These are phyloP conservation scores for Neonectria ditissima DNA, from an alignment of 2,329 filamentous ascomycete genomes.

Conservation along the genomic window DNA sequence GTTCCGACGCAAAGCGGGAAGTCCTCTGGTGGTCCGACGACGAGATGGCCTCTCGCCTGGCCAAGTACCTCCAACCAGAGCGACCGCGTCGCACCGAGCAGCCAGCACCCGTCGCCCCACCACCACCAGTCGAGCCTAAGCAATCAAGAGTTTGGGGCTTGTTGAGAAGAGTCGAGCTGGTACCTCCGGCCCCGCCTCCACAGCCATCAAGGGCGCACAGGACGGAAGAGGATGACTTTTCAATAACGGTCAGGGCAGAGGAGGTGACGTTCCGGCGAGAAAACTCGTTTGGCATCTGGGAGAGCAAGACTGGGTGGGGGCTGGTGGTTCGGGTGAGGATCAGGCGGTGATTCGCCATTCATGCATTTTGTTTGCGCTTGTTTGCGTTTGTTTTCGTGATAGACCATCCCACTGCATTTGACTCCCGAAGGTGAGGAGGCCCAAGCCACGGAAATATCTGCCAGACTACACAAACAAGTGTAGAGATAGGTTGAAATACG, in stretches of 20 bases:
- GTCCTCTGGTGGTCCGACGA: slow-evolving; percentile 62
- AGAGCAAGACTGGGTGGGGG: slow-evolving; percentile 63
- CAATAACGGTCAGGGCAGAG: slow-evolving; percentile 58
- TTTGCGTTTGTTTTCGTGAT: not conserved
- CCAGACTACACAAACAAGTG: not conserved
- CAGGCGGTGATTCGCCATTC: slow-evolving; percentile 22
- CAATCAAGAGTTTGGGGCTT: slow-evolving; percentile 51
- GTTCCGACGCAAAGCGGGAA: slow-evolving; percentile 1
- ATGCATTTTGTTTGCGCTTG: not conserved
- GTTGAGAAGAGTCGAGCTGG: slow-evolving; percentile 44
- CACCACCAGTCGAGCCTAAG: slow-evolving; percentile 50
- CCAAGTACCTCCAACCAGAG: slow-evolving; percentile 56
- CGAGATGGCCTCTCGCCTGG: slow-evolving; percentile 58
- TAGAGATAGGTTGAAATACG: not conserved
- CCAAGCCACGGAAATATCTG: not conserved
- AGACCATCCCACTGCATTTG: too few relatives aligned
- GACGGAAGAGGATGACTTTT: slow-evolving; percentile 43
- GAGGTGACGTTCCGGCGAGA: slow-evolving; percentile 64
- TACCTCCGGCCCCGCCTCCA: slow-evolving; percentile 8
- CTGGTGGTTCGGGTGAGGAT: slow-evolving; percentile 57
- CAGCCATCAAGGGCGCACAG: slow-evolving; percentile 16
- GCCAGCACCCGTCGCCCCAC: slow-evolving; percentile 44
- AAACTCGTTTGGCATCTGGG: slow-evolving; percentile 65
- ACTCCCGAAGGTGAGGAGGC: not conserved
- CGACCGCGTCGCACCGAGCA: slow-evolving; percentile 38